A percentile compares a stretch with the other conserved stretches of the same genome.
Conservation (phyloP, 805 yeast species). For the Starmerella tilneyi region DNA sequence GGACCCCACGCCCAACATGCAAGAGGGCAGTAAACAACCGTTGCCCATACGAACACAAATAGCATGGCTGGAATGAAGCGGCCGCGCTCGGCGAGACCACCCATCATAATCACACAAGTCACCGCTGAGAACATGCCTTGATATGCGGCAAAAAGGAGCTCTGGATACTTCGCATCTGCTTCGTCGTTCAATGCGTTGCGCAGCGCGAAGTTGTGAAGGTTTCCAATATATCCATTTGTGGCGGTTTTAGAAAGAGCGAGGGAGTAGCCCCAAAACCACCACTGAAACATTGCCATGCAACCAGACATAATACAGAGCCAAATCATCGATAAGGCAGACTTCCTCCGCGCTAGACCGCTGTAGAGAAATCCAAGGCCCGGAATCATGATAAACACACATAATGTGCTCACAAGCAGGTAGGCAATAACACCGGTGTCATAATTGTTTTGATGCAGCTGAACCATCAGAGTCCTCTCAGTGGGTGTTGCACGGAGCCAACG, state of each 20-base stretch:
- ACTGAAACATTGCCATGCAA: slow-evolving; percentile 67
- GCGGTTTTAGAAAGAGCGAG: slow-evolving; percentile 76
- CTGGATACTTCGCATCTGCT: slow-evolving; percentile 51
- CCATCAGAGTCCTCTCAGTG: slow-evolving; percentile 9
- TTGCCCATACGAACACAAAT: slow-evolving; percentile 77
- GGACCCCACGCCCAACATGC: slow-evolving; percentile 93
- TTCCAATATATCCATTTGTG: slow-evolving; percentile 77
- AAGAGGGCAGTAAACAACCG: slow-evolving; percentile 87
- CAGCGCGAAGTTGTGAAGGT: slow-evolving; percentile 72
- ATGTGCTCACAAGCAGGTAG: slow-evolving; percentile 32
- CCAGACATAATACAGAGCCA: slow-evolving; percentile 71
- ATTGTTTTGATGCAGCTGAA: slow-evolving; percentile 17
- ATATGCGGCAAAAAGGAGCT: slow-evolving; percentile 71
- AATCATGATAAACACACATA: slow-evolving; percentile 75
- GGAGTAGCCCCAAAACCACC: slow-evolving; percentile 99
- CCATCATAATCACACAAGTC: slow-evolving; percentile 84
- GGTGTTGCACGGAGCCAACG: background rate
- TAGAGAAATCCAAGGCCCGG: slow-evolving; percentile 91
- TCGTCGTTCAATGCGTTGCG: slow-evolving; percentile 50
- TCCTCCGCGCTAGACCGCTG: slow-evolving; percentile 82
- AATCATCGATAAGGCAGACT: slow-evolving; percentile 77
- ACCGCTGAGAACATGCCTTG: slow-evolving; percentile 88
- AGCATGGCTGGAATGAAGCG: slow-evolving; percentile 74
- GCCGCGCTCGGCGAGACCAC: slow-evolving; percentile 90
- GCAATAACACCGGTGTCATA: slow-evolving; percentile 35